These are phyloP conservation scores for Parafenestella ontariensis DNA, from an alignment of 2,329 filamentous ascomycete species.

Conservation along the genomic window DNA sequence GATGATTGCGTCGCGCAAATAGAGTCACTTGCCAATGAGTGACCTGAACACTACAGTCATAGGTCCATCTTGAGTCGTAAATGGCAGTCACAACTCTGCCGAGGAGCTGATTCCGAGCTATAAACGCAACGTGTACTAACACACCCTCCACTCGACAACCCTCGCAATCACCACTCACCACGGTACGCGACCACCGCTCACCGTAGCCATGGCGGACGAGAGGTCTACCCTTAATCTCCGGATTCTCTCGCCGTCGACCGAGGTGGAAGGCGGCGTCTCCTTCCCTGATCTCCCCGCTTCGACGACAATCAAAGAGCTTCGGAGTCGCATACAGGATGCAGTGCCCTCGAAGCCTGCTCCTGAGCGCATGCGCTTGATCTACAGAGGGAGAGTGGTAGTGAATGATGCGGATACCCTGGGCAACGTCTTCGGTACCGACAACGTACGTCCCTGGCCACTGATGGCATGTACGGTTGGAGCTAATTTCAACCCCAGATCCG, in stretches of 20 bases:
- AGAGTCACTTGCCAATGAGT: neutral
- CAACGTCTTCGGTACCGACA: conserved; percentile 58
- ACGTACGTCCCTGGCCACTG: conserved; percentile 49
- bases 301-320: conserved; percentile 61
- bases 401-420: conserved; percentile 58
- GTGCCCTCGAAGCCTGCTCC: conserved; percentile 51
- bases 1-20: neutral
- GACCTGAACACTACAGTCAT: neutral
- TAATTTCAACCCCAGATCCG: conserved; percentile 40
- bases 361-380: conserved; percentile 64
- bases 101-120: conserved; percentile 23
- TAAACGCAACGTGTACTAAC: conserved; percentile 45
- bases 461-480: neutral
- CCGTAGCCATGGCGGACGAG: conserved; percentile 34
- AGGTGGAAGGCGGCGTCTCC: conserved; percentile 44
- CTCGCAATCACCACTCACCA: conserved; percentile 2
- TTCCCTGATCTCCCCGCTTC: conserved; percentile 41
- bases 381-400: conserved; percentile 61
- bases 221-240: conserved; percentile 43
- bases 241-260: conserved; percentile 49
- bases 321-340: conserved; percentile 57
- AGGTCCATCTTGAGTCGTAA: neutral
- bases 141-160: conserved; percentile 12
- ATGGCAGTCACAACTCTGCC: conserved; percentile 12
- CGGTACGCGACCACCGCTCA: neutral